These are phyloP conservation scores for Tillandsia fasciculata DNA, from an alignment of 176 grass and related monocot genomes.

Conservation along the genomic window DNA sequence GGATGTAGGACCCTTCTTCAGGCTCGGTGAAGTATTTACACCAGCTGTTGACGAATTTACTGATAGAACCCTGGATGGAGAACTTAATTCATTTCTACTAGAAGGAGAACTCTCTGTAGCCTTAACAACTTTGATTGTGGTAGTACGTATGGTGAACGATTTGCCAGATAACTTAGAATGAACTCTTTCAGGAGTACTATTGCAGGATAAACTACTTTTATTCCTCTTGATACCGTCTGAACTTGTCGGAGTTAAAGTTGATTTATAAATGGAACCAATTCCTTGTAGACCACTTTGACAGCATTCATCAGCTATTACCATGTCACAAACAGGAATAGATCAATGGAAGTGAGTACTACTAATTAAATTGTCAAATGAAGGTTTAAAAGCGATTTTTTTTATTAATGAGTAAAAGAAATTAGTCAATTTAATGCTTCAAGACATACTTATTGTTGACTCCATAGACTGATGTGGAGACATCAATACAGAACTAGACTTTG, in stretches of 20 bases:
- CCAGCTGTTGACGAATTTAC: slow-evolving; percentile 28
- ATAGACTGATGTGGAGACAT: slow-evolving; percentile 29
- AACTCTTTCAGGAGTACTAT: slow-evolving; percentile 28
- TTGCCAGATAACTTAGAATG: slow-evolving; percentile 37
- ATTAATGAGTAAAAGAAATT: slow-evolving; percentile 1
- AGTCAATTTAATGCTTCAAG: slow-evolving; percentile 10
- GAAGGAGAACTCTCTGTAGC: slow-evolving; percentile 27
- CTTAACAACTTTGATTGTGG: slow-evolving; percentile 34
- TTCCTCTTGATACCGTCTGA: slow-evolving; percentile 36
- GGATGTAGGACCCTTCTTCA: slow-evolving; percentile 27
- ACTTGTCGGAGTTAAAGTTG: slow-evolving; percentile 25
- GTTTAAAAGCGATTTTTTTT: slow-evolving; percentile 2
- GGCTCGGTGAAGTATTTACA: slow-evolving; percentile 29
- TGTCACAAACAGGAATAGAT: neutral
- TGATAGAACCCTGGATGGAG: slow-evolving; percentile 21
- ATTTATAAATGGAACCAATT: slow-evolving; percentile 20
- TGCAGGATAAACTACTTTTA: slow-evolving; percentile 19
- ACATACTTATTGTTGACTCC: slow-evolving; percentile 21
- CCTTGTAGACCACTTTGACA: slow-evolving; percentile 15
- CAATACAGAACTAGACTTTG: slow-evolving; percentile 26
- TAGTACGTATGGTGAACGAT: slow-evolving; percentile 31
- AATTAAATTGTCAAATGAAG: neutral
- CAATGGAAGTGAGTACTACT: neutral
- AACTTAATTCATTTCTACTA: slow-evolving; percentile 30
- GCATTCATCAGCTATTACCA: slow-evolving; percentile 28